These are phyloP conservation scores for Lichtheimia hyalospora DNA, from an alignment of 371 early-diverging fungal genomes.

Conservation along the genomic window DNA sequence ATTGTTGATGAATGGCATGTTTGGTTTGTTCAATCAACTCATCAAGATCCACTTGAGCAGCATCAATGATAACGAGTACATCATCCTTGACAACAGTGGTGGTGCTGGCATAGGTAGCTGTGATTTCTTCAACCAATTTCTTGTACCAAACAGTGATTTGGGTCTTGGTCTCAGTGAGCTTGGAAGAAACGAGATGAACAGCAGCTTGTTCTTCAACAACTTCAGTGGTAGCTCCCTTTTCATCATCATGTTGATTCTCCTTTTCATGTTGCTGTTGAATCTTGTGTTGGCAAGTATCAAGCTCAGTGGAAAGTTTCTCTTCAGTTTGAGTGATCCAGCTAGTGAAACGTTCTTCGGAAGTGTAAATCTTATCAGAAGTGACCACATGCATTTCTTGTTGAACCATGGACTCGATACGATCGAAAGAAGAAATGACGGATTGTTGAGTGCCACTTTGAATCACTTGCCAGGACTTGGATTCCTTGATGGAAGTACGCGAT, in stretches of 20 bases:
- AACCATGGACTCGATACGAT: conserved; percentile 22
- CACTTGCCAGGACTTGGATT: conserved; percentile 17
- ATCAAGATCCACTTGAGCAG: conserved; percentile 25
- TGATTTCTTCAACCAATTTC: conserved; percentile 27
- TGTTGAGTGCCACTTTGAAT: conserved; percentile 10
- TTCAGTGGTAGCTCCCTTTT: conserved; percentile 18
- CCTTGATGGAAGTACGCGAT: conserved; percentile 12
- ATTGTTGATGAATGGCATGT: background rate
- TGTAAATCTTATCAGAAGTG: conserved; percentile 18
- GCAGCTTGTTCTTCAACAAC: conserved; percentile 21
- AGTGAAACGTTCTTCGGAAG: conserved; percentile 22
- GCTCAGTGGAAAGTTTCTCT: conserved; percentile 20
- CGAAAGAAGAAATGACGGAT: conserved; percentile 27
- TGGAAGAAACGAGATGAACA: conserved; percentile 21
- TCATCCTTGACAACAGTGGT: conserved; percentile 13
- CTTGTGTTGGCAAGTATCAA: conserved; percentile 31
- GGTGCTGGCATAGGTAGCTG: conserved; percentile 4
- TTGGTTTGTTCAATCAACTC: conserved; percentile 30
- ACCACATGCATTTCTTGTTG: conserved; percentile 19
- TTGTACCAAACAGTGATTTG: conserved; percentile 28
- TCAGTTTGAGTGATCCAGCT: conserved; percentile 23
- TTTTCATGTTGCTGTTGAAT: conserved; percentile 15
- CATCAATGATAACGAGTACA: conserved; percentile 22
- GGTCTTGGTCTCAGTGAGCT: conserved; percentile 26
- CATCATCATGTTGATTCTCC: conserved; percentile 14